A percentile compares a stretch with the other conserved stretches of the same genome.
phyloP scores from a whole-genome alignment of 139 green algal species.

The Astrephomene gubernaculifera region DNA sequence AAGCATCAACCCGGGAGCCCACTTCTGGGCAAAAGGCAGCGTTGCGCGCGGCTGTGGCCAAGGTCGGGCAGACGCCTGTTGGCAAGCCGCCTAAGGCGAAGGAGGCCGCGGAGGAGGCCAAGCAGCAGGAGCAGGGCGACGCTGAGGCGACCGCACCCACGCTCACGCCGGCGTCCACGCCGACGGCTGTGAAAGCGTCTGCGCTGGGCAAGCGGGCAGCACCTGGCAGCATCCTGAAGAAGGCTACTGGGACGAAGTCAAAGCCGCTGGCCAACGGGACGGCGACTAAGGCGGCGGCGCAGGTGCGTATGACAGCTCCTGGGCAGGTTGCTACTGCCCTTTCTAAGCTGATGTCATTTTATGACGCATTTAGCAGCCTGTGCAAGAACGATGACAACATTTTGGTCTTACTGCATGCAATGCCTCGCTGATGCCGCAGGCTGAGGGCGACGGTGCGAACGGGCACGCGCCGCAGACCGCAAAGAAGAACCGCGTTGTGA shows the following conservation, averaged over 20 bases:
- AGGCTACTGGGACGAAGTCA: background rate
- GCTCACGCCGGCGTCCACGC: background rate
- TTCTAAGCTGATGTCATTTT: too few relatives aligned
- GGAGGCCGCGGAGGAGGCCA: background rate
- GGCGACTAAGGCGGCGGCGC: background rate
- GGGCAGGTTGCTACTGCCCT: too few relatives aligned
- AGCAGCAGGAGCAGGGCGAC: background rate
- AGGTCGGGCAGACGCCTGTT: background rate
- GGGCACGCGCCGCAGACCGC: background rate
- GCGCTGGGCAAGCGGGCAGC: conserved; percentile 24
- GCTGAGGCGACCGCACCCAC: background rate
- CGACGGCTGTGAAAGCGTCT: background rate
- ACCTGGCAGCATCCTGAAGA: background rate
- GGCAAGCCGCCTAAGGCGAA: background rate
- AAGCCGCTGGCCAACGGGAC: background rate
- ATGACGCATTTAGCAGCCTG: too few relatives aligned
- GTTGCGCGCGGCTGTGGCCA: conserved; percentile 14
- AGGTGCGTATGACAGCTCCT: background rate
- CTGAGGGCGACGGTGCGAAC: too few relatives aligned
- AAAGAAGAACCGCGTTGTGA: conserved; percentile 75
- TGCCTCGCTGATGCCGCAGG: too few relatives aligned
- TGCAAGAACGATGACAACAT: too few relatives aligned
- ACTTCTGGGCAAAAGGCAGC: conserved; percentile 34
- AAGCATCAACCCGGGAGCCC: conserved; percentile 10
- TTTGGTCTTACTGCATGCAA: too few relatives aligned